Conservation (phyloP, 805 yeast species). For the Candida krabiensis region DNA sequence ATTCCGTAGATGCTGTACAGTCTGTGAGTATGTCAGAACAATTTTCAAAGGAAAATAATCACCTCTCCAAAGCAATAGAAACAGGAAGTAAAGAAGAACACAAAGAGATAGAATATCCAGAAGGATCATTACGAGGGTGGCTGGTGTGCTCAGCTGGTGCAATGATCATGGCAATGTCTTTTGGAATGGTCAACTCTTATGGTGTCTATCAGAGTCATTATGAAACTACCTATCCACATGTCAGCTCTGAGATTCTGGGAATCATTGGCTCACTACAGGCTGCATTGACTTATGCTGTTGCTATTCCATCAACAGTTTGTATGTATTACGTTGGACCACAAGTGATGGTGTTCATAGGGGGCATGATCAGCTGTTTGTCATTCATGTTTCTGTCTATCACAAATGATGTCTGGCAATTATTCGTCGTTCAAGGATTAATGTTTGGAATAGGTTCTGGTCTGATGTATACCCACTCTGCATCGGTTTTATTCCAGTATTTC, state of each 20-base stretch:
- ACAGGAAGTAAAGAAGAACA: background rate
- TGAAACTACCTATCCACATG: conserved; percentile 39
- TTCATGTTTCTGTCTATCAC: conserved; percentile 59
- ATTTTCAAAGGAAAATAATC: too few relatives aligned
- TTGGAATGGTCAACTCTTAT: conserved; percentile 59
- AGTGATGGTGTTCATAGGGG: conserved; percentile 40
- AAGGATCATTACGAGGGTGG: conserved; percentile 56
- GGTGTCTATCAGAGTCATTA: conserved; percentile 60
- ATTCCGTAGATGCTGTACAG: too few relatives aligned
- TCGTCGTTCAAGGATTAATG: conserved; percentile 65
- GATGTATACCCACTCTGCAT: conserved; percentile 57
- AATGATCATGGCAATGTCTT: conserved; percentile 46
- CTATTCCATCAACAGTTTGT: conserved; percentile 45
- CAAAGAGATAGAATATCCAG: conserved; percentile 13
- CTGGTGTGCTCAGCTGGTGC: conserved; percentile 51
- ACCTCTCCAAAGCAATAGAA: background rate
- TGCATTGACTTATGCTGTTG: conserved; percentile 44
- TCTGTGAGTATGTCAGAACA: too few relatives aligned
- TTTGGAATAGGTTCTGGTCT: conserved; percentile 58
- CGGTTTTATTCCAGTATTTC: conserved; percentile 67
- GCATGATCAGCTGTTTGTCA: conserved; percentile 42
- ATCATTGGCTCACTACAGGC: conserved; percentile 57
- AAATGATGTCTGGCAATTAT: conserved; percentile 62
- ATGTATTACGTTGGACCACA: conserved; percentile 46
- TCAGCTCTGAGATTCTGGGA: conserved; percentile 46